Evolutionary conservation across 2,329 filamentous ascomycete species (phyloP).

Genomic region (Exophiala sp.): DNA sequence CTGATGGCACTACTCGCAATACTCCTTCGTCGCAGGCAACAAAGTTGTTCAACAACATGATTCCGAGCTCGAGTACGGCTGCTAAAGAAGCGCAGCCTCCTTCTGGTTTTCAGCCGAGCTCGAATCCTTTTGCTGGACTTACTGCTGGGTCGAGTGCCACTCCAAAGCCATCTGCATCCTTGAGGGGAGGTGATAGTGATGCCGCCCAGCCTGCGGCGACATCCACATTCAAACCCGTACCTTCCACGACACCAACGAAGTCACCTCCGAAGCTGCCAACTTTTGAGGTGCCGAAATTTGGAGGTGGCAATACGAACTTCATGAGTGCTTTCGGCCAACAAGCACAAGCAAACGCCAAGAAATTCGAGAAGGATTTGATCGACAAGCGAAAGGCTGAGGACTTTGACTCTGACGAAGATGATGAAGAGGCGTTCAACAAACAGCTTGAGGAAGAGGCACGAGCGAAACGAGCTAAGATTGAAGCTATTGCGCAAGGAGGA

Average conservation of each 20-base stretch:
- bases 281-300: constrained; percentile 35
- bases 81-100: neutral
- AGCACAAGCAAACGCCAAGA: constrained; percentile 35
- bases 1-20: neutral
- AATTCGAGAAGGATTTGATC: constrained; percentile 42
- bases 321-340: constrained; percentile 41
- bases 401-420: constrained; percentile 52
- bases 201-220: neutral
- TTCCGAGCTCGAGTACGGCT: neutral
- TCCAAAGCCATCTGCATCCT: constrained; percentile 14
- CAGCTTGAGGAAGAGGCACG: constrained; percentile 45
- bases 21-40: constrained; percentile 4
- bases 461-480: constrained; percentile 43
- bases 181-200: neutral
- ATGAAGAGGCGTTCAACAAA: constrained; percentile 48
- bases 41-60: constrained; percentile 3
- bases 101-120: constrained; percentile 3
- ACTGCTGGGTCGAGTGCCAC: neutral
- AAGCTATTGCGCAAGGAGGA: constrained; percentile 35
- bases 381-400: constrained; percentile 50
- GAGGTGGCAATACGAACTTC: constrained; percentile 35
- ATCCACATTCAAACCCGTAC: neutral
- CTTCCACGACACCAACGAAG: constrained; percentile 26
- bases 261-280: constrained; percentile 25
- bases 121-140: constrained; percentile 1